Evolutionary conservation across 768 basidiomycete genomes (phyloP).

Genomic region (Tricholoma terreum): DNA sequence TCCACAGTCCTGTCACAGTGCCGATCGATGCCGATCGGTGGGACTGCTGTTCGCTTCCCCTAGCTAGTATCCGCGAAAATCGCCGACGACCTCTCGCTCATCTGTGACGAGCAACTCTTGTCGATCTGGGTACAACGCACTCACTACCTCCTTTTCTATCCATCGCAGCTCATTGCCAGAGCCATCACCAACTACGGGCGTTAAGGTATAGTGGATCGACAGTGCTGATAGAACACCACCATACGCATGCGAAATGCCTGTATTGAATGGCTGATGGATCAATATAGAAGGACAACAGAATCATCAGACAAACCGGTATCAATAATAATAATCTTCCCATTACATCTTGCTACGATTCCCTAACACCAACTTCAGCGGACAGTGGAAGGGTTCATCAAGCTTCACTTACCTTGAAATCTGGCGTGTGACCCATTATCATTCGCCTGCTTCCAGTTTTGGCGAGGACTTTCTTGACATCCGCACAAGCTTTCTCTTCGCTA

Average conservation of each 20-base stretch:
- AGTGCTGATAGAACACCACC: conserved; percentile 90
- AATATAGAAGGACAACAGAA: not conserved
- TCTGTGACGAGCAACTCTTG: conserved; percentile 50
- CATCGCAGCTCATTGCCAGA: conserved; percentile 37
- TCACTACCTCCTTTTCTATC: conserved; percentile 63
- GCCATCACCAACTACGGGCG: conserved; percentile 45
- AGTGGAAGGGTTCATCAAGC: not conserved
- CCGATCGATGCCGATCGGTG: too few relatives aligned
- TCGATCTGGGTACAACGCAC: conserved; percentile 57
- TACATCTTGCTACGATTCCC: conserved; percentile 82
- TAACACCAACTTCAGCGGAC: conserved; percentile 21
- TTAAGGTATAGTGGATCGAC: conserved; percentile 81
- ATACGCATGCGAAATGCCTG: conserved; percentile 93
- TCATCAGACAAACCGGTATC: conserved; percentile 66
- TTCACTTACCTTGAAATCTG: conserved; percentile 65
- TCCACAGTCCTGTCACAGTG: too few relatives aligned
- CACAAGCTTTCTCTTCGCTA: conserved; percentile 66
- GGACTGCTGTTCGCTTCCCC: too few relatives aligned
- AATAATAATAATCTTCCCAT: conserved; percentile 92
- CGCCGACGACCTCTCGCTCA: conserved; percentile 43
- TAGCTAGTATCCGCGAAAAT: conserved; percentile 29
- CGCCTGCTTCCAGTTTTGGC: conserved; percentile 75
- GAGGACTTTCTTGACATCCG: conserved; percentile 66
- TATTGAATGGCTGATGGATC: not conserved
- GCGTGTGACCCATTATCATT: conserved; percentile 97